Evolutionary conservation across 2,329 filamentous ascomycete genomes (phyloP).

Genomic region (Chrysoporthe cubensis): DNA sequence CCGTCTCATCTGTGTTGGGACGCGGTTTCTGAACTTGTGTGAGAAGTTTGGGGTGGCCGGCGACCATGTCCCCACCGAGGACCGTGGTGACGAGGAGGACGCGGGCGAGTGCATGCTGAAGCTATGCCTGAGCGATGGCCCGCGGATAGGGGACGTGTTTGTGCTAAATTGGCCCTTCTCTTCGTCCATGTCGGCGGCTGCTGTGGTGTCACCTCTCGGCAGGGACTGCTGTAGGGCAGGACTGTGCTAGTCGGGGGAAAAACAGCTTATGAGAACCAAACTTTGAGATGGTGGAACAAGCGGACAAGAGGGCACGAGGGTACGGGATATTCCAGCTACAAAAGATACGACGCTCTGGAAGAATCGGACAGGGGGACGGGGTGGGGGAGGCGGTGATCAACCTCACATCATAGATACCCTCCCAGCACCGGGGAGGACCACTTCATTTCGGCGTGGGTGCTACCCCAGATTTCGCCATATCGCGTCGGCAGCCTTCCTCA

Average conservation of each 20-base stretch:
- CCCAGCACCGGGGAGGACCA: constrained; percentile 17
- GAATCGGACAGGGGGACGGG: constrained; percentile 18
- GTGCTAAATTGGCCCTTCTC: constrained; percentile 2
- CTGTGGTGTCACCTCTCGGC: constrained; percentile 10
- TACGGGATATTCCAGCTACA: constrained; percentile 19
- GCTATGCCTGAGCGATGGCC: constrained; percentile 15
- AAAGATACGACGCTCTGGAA: constrained; percentile 12
- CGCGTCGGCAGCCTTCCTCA: constrained; percentile 14
- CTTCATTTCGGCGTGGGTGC: constrained; percentile 11
- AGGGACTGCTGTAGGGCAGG: background rate
- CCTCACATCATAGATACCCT: constrained; percentile 11
- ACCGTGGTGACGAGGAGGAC: constrained; percentile 25
- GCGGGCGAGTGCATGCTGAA: constrained; percentile 26
- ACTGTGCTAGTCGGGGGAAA: background rate
- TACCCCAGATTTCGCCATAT: constrained; percentile 22
- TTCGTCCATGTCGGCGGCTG: constrained; percentile 12
- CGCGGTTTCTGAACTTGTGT: constrained; percentile 36
- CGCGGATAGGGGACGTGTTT: constrained; percentile 15
- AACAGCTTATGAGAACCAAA: background rate
- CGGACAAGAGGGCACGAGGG: constrained; percentile 11
- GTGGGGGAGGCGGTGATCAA: constrained; percentile 8
- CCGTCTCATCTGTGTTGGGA: constrained; percentile 45
- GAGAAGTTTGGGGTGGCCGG: constrained; percentile 33
- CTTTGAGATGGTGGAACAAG: background rate
- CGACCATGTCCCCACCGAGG: constrained; percentile 32